Base-by-base conservation (phyloP, 805 yeast genomes). In the Yarrowia keelungensis region DNA sequence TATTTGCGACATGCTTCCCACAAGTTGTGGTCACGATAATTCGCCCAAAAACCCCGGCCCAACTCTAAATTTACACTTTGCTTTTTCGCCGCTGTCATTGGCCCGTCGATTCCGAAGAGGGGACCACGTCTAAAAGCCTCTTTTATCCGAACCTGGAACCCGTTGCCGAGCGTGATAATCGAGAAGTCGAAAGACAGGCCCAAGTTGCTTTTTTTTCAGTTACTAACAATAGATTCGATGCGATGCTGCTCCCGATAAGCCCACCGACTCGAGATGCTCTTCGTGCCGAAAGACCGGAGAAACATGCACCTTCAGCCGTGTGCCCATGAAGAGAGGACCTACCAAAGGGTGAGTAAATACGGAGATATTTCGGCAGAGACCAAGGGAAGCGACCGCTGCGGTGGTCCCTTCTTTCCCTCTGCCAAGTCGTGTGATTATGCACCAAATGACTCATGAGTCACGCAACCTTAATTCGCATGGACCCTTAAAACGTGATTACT, bases 311-410 rank as follows among this genome's bases (percentile, higher is more conserved):
- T 86, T 86, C 72, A 81, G 84, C 32, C 79, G 89, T 42, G 78
- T 84, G 35, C 90, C 89, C 36, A 78, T 86, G 74, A 86, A 87
- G 71, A 78, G 90, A 67, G 90, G 90, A 0, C 90, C 90, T 3
- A 80, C 87, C 1, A 86, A 85, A 72, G 86, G 88, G 62, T 56
- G 62, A 56, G 62, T 56, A n/a, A n/a, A 56, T 56, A 39, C 45
- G 59, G 59, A 53, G 59, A 26, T 38, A 12, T 14, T 22, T 39
- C 59, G 59, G 59, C 8, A 12, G 7, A 26, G 32, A 26, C 32
- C 32, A 26, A 26, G 32, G 32, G 32, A 26, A 26, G 32, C 32
- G 32, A 26, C 32, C 32, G 7, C 32, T 26, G 32, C 7, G 7
- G 32, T 47, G 36, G 19, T 16, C 36, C 36, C 9, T 19, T 38